A percentile compares a stretch with the other conserved stretches of the same genome.
Conservation (phyloP, 2,329 filamentous ascomycete species). For the Fusarium neocosmosporiellum region DNA sequence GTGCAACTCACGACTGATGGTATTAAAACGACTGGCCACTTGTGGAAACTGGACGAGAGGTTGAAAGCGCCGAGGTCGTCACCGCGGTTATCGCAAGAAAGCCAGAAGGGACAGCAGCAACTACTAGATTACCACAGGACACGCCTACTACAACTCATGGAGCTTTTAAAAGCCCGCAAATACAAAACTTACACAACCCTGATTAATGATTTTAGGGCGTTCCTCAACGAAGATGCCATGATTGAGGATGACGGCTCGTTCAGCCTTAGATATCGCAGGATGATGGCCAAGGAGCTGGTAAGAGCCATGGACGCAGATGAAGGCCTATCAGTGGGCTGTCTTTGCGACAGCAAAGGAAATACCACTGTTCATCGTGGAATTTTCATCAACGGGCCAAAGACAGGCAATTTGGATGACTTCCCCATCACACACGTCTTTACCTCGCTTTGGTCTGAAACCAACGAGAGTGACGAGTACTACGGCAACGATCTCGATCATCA, state of each 20-base stretch:
- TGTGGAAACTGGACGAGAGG: slow-evolving; percentile 39
- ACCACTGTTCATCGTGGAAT: slow-evolving; percentile 17
- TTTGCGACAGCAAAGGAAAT: slow-evolving; percentile 11
- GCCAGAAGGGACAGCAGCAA: slow-evolving; percentile 11
- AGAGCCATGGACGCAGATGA: slow-evolving; percentile 30
- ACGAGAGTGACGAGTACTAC: slow-evolving; percentile 20
- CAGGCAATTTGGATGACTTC: not conserved
- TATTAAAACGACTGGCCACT: slow-evolving; percentile 37
- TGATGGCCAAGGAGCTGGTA: slow-evolving; percentile 32
- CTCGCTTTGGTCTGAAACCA: slow-evolving; percentile 24
- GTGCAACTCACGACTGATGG: slow-evolving; percentile 29
- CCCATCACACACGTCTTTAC: slow-evolving; percentile 24
- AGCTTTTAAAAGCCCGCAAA: slow-evolving; percentile 10
- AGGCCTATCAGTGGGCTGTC: slow-evolving; percentile 23
- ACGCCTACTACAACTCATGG: slow-evolving; percentile 24
- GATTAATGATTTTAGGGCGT: not conserved
- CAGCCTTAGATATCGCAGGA: slow-evolving; percentile 22
- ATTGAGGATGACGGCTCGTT: slow-evolving; percentile 17
- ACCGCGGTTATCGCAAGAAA: slow-evolving; percentile 11
- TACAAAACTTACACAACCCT: not conserved
- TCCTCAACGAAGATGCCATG: slow-evolving; percentile 24
- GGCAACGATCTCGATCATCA: slow-evolving; percentile 37
- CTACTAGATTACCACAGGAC: slow-evolving; percentile 25
- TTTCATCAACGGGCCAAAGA: slow-evolving; percentile 7
- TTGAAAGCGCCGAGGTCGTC: slow-evolving; percentile 29